phyloP scores from a whole-genome alignment of 352 stramenopile species.

The Phytophthora citricola region DNA sequence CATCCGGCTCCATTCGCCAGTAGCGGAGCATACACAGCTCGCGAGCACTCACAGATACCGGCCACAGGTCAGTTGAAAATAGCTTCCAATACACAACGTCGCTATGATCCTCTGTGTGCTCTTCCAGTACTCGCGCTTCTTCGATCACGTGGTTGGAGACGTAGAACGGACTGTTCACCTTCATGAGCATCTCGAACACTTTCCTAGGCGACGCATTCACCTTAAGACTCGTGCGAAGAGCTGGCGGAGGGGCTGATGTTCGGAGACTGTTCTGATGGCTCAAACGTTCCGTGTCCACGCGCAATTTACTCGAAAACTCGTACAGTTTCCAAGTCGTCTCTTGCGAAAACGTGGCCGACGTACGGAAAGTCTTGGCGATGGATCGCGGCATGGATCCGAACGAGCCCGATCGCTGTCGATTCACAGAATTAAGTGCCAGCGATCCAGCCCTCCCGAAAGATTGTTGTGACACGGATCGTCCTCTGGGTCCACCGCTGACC shows the following conservation, averaged over 20 bases:
- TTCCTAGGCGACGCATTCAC: conserved; percentile 67
- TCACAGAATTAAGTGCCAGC: conserved; percentile 17
- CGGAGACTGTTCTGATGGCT: conserved; percentile 49
- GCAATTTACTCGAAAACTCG: conserved; percentile 75
- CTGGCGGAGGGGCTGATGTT: conserved; percentile 49
- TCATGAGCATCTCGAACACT: conserved; percentile 83
- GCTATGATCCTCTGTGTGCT: conserved; percentile 72
- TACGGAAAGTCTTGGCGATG: conserved; percentile 82
- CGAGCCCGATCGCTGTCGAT: conserved; percentile 56
- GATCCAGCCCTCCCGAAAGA: conserved; percentile 20
- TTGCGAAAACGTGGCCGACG: conserved; percentile 80
- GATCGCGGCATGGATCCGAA: conserved; percentile 79
- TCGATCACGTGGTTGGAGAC: conserved; percentile 79
- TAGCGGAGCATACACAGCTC: conserved; percentile 83
- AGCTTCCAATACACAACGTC: conserved; percentile 86
- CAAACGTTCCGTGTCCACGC: conserved; percentile 69
- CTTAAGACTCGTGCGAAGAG: conserved; percentile 76
- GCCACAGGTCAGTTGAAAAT: conserved; percentile 74
- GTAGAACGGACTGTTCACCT: conserved; percentile 79
- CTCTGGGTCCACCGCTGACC: conserved; percentile 2
- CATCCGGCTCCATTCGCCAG: conserved; percentile 83
- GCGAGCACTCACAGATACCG: conserved; percentile 66
- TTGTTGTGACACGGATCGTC: conserved; percentile 27
- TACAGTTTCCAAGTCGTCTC: conserved; percentile 81
- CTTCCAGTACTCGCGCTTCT: conserved; percentile 63